A percentile compares a stretch with the other conserved stretches of the same genome.
These are phyloP conservation scores for Ophiostoma australiae DNA, from an alignment of 2,329 filamentous ascomycete species.

Conservation along the genomic window DNA sequence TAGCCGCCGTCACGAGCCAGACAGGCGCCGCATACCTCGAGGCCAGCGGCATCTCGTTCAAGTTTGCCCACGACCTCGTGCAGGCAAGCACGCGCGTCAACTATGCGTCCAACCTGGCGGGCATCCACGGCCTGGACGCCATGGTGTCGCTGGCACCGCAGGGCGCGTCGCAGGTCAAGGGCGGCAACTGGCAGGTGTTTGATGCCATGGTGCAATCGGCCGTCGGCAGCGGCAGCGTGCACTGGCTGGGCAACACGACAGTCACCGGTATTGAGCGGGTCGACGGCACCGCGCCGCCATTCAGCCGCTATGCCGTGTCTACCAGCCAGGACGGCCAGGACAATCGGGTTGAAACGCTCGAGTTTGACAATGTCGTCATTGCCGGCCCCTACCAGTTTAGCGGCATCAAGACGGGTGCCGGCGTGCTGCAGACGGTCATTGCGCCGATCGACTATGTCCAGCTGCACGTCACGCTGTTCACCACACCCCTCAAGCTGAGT, in stretches of 20 bases:
- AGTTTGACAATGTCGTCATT: constrained; percentile 67
- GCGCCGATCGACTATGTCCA: constrained; percentile 79
- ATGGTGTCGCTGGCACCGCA: constrained; percentile 90
- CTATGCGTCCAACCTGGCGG: constrained; percentile 82
- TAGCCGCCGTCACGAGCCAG: constrained; percentile 60
- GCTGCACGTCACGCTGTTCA: constrained; percentile 84
- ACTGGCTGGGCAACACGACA: constrained; percentile 60
- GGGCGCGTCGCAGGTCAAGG: constrained; percentile 70
- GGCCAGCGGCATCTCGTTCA: constrained; percentile 58
- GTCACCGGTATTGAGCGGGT: constrained; percentile 42
- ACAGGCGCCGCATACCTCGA: constrained; percentile 63
- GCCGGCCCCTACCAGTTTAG: constrained; percentile 81
- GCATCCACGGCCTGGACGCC: constrained; percentile 82
- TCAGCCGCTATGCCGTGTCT: constrained; percentile 44
- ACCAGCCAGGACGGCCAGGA: constrained; percentile 29
- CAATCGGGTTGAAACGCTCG: constrained; percentile 41
- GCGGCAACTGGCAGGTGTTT: constrained; percentile 95
- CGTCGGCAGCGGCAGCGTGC: constrained; percentile 59
- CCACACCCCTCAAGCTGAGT: constrained; percentile 68
- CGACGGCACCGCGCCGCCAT: background rate
- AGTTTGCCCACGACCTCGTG: constrained; percentile 74
- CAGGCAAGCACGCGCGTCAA: constrained; percentile 91
- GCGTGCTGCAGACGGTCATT: constrained; percentile 64
- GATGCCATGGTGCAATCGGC: constrained; percentile 70
- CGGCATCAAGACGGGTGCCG: constrained; percentile 57